These are phyloP conservation scores for Pelargonium citronellum DNA, from an alignment of 441 rosid species.

Conservation along the genomic window DNA sequence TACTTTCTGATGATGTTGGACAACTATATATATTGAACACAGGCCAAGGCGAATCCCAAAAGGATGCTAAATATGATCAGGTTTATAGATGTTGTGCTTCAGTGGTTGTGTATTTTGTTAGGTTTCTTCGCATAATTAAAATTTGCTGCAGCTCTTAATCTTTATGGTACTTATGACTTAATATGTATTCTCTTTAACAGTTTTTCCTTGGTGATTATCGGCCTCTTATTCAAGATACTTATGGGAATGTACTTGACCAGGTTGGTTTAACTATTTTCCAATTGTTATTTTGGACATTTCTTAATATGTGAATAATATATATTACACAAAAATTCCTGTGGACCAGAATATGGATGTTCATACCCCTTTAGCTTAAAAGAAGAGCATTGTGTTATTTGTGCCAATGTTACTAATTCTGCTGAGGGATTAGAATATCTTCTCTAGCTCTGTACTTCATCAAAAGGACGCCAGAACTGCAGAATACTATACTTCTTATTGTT, in stretches of 20 bases:
- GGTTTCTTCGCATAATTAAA: neutral
- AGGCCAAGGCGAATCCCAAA: conserved; percentile 97
- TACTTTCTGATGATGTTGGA: conserved; percentile 99
- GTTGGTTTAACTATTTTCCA: conserved; percentile 36
- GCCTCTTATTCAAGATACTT: conserved; percentile 70
- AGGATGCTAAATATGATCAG: conserved; percentile 97
- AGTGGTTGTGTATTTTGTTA: conserved; percentile 1
- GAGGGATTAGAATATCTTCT: too few species aligned
- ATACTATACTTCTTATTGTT: neutral
- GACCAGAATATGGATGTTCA: neutral
- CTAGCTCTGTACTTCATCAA: neutral
- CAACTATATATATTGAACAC: conserved; percentile 81
- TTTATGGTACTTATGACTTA: conserved; percentile 18
- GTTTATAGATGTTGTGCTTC: conserved; percentile 27
- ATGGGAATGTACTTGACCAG: conserved; percentile 88
- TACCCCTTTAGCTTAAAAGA: neutral
- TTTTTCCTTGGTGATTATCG: conserved; percentile 98
- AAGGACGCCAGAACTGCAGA: neutral
- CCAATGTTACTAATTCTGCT: neutral
- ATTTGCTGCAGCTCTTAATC: conserved; percentile 10
- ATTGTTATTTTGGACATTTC: neutral
- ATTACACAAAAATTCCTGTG: neutral
- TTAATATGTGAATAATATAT: neutral
- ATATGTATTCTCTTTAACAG: conserved; percentile 38
- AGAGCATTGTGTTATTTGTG: conserved; percentile 1